Conservation (phyloP, 768 basidiomycete genomes). For the Galerina marginata region DNA sequence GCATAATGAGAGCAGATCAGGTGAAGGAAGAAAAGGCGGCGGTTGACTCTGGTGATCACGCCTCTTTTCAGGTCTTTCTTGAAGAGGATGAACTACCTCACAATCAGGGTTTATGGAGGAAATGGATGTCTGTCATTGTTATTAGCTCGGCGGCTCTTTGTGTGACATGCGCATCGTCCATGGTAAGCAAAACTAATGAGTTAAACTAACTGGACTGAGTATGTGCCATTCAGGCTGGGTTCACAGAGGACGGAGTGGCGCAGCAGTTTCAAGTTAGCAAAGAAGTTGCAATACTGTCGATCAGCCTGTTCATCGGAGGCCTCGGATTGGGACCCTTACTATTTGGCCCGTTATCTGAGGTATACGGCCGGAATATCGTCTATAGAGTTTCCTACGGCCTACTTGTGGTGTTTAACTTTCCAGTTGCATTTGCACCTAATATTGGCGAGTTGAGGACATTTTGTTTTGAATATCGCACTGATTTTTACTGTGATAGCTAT, state of each 20-base stretch:
- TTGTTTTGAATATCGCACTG: neutral
- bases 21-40: neutral
- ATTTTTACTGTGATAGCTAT: constrained; percentile 42
- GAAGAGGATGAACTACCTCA: constrained; percentile 50
- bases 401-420: constrained; percentile 70
- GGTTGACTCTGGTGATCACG: neutral
- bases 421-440: constrained; percentile 75
- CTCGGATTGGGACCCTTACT: constrained; percentile 62
- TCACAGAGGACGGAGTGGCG: constrained; percentile 66
- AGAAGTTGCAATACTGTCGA: constrained; percentile 54
- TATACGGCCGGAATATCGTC: constrained; percentile 68
- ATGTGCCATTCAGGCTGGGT: constrained; percentile 49
- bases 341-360: constrained; percentile 57
- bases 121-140: constrained; percentile 53
- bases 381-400: constrained; percentile 65
- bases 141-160: constrained; percentile 55
- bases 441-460: constrained; percentile 46
- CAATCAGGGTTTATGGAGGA: constrained; percentile 41
- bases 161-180: constrained; percentile 60
- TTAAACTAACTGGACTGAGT: neutral
- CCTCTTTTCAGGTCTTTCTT: constrained; percentile 39
- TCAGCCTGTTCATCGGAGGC: constrained; percentile 65
- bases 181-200: constrained; percentile 41
- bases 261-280: constrained; percentile 51
- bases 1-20: neutral